phyloP scores from a whole-genome alignment of 2,329 filamentous ascomycete genomes.

The Penicillium sp. region DNA sequence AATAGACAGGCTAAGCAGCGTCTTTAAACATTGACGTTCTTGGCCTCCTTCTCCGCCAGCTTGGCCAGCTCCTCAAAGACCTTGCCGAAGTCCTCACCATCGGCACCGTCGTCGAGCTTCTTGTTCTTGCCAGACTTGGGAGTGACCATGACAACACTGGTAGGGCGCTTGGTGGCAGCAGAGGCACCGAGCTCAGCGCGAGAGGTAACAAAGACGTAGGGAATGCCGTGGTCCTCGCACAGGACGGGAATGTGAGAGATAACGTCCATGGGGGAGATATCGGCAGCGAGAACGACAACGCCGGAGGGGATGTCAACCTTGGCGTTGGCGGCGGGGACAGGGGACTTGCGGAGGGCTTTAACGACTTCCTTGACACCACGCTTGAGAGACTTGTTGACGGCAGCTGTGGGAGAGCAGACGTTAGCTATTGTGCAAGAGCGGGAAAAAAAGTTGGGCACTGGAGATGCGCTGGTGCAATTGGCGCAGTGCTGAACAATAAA shows the following conservation, averaged over 20 bases:
- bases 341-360: constrained; percentile 94
- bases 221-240: constrained; percentile 96
- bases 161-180: constrained; percentile 92
- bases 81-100: constrained; percentile 53
- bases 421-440: constrained; percentile 18
- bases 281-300: constrained; percentile 89
- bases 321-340: constrained; percentile 65
- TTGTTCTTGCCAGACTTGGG: constrained; percentile 55
- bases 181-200: constrained; percentile 92
- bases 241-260: constrained; percentile 97
- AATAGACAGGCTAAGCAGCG: constrained; percentile 17
- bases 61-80: constrained; percentile 60
- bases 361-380: constrained; percentile 99
- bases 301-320: constrained; percentile 64
- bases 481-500: not conserved
- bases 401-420: constrained; percentile 60
- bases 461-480: constrained; percentile 1
- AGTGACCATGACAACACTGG: constrained; percentile 86
- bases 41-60: constrained; percentile 60
- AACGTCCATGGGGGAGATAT: constrained; percentile 98
- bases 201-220: constrained; percentile 92
- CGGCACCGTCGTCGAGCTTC: constrained; percentile 48
- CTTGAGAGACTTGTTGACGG: constrained; percentile 93
- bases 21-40: constrained; percentile 56
- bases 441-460: not conserved